phyloP scores from a whole-genome alignment of 192 early-diverging fungal species.

The Pilobolus umbonatus region DNA sequence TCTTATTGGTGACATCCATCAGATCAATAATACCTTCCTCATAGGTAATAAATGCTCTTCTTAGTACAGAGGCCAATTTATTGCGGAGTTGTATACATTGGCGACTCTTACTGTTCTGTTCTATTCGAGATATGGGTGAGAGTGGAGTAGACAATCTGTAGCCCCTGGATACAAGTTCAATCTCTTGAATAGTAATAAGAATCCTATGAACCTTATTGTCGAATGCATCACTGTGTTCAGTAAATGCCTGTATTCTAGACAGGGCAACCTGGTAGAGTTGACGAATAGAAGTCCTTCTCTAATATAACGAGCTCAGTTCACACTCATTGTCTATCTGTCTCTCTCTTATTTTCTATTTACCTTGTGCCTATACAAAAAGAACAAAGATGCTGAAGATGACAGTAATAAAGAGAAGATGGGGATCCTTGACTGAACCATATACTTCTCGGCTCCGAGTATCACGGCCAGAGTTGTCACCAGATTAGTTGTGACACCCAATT shows the following conservation, averaged over 20 bases:
- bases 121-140: conserved; percentile 58
- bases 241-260: conserved; percentile 33
- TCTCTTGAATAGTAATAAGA: conserved; percentile 55
- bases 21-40: conserved; percentile 44
- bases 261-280: conserved; percentile 40
- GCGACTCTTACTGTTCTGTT: conserved; percentile 48
- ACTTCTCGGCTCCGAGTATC: conserved; percentile 20
- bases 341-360: conserved; percentile 18
- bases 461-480: conserved; percentile 8
- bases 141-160: conserved; percentile 56
- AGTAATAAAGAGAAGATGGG: conserved; percentile 16
- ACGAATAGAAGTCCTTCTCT: conserved; percentile 46
- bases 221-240: conserved; percentile 42
- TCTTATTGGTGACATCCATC: conserved; percentile 36
- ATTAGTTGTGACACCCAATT: neutral
- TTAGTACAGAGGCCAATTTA: conserved; percentile 35
- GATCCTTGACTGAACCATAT: neutral
- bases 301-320: too few relatives aligned
- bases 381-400: conserved; percentile 23
- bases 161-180: conserved; percentile 59
- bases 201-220: conserved; percentile 49
- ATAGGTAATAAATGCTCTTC: conserved; percentile 40
- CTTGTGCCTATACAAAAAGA: conserved; percentile 36
- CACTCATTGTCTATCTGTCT: neutral
- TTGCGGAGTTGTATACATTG: conserved; percentile 46